phyloP scores from a whole-genome alignment of 495 filamentous ascomycete species.

The Aspergillus haitiensis region DNA sequence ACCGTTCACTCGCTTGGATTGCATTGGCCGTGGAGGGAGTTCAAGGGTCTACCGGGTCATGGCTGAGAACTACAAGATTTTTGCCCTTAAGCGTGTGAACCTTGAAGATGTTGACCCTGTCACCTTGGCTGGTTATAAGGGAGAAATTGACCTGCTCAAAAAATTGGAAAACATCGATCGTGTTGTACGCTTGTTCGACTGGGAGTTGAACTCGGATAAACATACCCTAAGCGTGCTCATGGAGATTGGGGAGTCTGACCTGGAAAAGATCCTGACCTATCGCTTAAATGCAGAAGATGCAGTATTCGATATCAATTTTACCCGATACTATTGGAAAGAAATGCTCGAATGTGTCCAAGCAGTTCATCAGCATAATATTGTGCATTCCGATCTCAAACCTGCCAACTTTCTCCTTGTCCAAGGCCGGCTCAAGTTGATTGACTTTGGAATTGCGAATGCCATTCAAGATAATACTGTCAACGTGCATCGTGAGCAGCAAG shows the following conservation, averaged over 20 bases:
- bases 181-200: constrained; percentile 87
- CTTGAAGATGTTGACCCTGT: constrained; percentile 84
- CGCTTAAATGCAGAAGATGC: constrained; percentile 71
- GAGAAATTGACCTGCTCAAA: constrained; percentile 90
- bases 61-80: constrained; percentile 92
- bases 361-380: constrained; percentile 85
- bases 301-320: constrained; percentile 80
- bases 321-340: constrained; percentile 97
- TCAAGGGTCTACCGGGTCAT: constrained; percentile 94
- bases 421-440: constrained; percentile 81
- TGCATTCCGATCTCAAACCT: constrained; percentile 95
- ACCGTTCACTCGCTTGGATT: constrained; percentile 82
- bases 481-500: constrained; percentile 90
- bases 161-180: constrained; percentile 80
- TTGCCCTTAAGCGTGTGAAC: constrained; percentile 89
- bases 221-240: constrained; percentile 88
- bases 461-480: constrained; percentile 97
- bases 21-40: constrained; percentile 87
- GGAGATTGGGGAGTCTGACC: constrained; percentile 96
- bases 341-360: constrained; percentile 95
- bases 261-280: constrained; percentile 79
- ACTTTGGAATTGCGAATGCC: constrained; percentile 96
- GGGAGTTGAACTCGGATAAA: constrained; percentile 87
- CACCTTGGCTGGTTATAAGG: constrained; percentile 86
- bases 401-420: constrained; percentile 91